These are phyloP conservation scores for Dothidotthia symphoricarpi DNA, from an alignment of 2,329 filamentous ascomycete species.

Conservation along the genomic window DNA sequence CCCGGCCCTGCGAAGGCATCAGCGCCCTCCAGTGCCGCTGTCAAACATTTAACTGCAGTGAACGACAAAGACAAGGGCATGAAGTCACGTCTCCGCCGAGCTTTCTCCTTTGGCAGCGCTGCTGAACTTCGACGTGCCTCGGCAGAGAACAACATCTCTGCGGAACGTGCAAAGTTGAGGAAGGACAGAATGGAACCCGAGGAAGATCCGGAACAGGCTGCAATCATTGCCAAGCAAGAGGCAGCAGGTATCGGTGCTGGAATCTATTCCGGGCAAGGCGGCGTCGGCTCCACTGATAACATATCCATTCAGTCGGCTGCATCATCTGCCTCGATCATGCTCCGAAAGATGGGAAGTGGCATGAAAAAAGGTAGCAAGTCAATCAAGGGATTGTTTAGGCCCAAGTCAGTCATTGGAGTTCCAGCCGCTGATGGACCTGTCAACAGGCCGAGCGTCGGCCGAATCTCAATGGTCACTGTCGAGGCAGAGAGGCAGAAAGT, in stretches of 20 bases:
- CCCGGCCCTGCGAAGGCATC: conserved; percentile 22
- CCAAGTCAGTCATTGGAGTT: conserved; percentile 84
- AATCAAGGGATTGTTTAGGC: conserved; percentile 88
- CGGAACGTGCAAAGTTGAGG: conserved; percentile 58
- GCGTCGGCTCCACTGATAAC: conserved; percentile 94
- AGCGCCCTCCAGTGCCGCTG: conserved; percentile 62
- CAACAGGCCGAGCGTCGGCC: conserved; percentile 68
- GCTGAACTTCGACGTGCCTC: conserved; percentile 80
- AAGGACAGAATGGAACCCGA: conserved; percentile 52
- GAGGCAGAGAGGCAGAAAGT: conserved; percentile 87
- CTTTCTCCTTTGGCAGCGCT: conserved; percentile 95
- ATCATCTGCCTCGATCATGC: conserved; percentile 87
- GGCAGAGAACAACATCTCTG: conserved; percentile 57
- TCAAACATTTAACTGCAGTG: conserved; percentile 81
- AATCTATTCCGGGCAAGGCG: conserved; percentile 85
- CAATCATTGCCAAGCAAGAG: conserved; percentile 90
- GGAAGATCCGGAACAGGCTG: conserved; percentile 82
- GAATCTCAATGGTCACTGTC: conserved; percentile 92
- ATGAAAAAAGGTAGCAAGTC: conserved; percentile 93
- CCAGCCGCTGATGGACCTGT: conserved; percentile 67
- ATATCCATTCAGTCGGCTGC: conserved; percentile 87
- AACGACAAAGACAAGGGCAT: conserved; percentile 81
- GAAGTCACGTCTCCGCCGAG: conserved; percentile 83
- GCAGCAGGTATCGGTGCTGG: conserved; percentile 85
- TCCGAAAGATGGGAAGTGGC: conserved; percentile 98